Conservation (phyloP, 225 moss, liverwort and hornwort species). For the Marchantia polymorpha region DNA sequence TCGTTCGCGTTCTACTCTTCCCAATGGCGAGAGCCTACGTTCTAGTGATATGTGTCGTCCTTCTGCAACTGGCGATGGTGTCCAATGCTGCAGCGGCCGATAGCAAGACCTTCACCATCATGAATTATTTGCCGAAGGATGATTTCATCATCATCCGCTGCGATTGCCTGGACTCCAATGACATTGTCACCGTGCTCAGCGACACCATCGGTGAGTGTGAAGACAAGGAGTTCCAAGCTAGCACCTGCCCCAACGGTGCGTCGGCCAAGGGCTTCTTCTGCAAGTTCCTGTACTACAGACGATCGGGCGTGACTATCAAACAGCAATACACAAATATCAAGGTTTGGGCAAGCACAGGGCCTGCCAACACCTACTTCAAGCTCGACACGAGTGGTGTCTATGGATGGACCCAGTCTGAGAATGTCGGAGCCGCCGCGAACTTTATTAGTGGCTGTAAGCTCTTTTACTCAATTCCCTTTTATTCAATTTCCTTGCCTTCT, state of each 20-base stretch:
- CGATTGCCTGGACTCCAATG: conserved; percentile 9
- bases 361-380: not conserved
- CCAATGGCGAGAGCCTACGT: not conserved
- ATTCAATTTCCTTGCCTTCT: too few species aligned
- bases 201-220: not conserved
- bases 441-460: too few species aligned
- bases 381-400: not conserved
- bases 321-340: conserved; percentile 8
- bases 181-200: not conserved
- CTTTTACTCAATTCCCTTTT: too few species aligned
- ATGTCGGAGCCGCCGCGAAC: not conserved
- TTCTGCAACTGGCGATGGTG: not conserved
- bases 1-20: not conserved
- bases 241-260: not conserved
- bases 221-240: conserved; percentile 5
- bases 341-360: conserved; percentile 2
- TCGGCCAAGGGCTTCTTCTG: not conserved
- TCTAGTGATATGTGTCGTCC: not conserved
- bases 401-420: not conserved
- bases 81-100: not conserved
- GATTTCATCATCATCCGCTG: not conserved
- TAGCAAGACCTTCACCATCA: not conserved
- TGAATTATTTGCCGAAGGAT: conserved; percentile 2
- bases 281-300: conserved; percentile 5
- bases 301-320: not conserved